phyloP scores from a whole-genome alignment of 306 rosid genomes.

The Ormosia semicastrata region DNA sequence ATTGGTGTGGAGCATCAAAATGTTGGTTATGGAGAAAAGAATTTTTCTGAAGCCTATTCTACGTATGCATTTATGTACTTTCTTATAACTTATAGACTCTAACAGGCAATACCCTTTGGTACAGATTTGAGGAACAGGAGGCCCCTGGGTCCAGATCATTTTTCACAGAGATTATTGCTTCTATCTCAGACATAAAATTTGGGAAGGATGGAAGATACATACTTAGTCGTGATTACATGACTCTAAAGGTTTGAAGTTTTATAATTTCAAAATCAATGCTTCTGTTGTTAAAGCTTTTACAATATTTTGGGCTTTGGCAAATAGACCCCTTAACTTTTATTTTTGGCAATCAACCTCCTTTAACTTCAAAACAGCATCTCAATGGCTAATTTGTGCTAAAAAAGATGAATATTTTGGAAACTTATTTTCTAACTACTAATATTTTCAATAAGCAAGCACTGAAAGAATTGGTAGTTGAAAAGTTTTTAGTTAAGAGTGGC shows the following conservation, averaged over 20 bases:
- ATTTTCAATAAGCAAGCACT: background rate
- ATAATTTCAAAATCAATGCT: background rate
- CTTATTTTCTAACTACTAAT: background rate
- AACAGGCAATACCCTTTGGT: constrained; percentile 25
- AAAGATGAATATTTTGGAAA: background rate
- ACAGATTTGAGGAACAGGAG: constrained; percentile 98
- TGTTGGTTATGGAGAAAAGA: constrained; percentile 17
- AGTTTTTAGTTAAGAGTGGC: background rate
- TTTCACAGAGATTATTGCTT: constrained; percentile 98
- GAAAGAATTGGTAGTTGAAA: background rate
- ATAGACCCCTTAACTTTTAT: background rate
- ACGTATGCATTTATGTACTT: constrained; percentile 6
- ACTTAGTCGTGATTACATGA: constrained; percentile 98
- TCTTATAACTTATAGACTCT: constrained; percentile 18
- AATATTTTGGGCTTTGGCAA: constrained; percentile 3
- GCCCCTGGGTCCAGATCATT: constrained; percentile 90
- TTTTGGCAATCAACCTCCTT: background rate
- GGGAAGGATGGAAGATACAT: constrained; percentile 89
- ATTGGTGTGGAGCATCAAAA: constrained; percentile 9
- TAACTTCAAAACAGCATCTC: background rate
- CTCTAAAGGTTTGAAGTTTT: constrained; percentile 72
- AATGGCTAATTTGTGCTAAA: background rate
- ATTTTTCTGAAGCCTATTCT: constrained; percentile 14
- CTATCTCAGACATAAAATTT: constrained; percentile 94
- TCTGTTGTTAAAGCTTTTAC: constrained; percentile 10